phyloP scores from a whole-genome alignment of 192 early-diverging fungal genomes.

The Obelidium mucronatum region DNA sequence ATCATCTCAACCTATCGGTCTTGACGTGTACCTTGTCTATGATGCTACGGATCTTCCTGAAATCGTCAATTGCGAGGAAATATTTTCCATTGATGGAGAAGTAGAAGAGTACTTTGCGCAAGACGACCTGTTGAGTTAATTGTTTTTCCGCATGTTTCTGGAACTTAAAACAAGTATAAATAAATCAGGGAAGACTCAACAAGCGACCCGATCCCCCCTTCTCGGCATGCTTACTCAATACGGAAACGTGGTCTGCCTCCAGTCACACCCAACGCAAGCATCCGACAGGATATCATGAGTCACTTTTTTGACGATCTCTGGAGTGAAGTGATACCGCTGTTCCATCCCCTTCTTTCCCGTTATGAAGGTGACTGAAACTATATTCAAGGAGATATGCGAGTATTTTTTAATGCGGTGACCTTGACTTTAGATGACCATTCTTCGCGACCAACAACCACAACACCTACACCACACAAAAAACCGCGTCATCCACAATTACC shows the following conservation, averaged over 20 bases:
- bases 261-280: constrained; percentile 46
- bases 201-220: neutral
- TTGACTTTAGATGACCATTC: neutral
- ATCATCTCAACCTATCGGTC: neutral
- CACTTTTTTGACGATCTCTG: constrained; percentile 59
- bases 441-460: neutral
- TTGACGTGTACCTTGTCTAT: neutral
- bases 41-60: neutral
- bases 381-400: too few species aligned
- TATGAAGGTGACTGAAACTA: neutral
- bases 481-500: too few species aligned
- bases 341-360: neutral
- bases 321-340: constrained; percentile 42
- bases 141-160: neutral
- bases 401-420: too few species aligned
- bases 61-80: constrained; percentile 35
- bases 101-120: constrained; percentile 50
- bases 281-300: constrained; percentile 48
- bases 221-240: constrained; percentile 24
- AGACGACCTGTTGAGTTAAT: constrained; percentile 20
- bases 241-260: constrained; percentile 32
- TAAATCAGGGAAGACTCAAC: constrained; percentile 29
- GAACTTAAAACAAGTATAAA: neutral
- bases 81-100: constrained; percentile 43
- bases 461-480: neutral